Evolutionary conservation across 495 filamentous ascomycete genomes (phyloP).

Genomic region (Trichodelitschia bisporula): DNA sequence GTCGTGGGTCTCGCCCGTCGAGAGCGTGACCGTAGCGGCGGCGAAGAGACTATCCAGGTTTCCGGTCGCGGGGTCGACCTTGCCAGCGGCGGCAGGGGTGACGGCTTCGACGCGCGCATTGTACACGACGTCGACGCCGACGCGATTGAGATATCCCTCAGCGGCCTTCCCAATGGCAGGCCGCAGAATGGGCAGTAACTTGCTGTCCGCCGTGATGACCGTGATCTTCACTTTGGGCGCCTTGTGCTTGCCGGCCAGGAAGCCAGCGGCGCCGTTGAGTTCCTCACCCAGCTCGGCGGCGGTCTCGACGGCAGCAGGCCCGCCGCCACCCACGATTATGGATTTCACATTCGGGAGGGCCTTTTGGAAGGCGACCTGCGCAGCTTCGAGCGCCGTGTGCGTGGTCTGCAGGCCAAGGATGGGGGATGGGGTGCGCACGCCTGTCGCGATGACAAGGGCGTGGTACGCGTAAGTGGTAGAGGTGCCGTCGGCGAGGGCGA

Average conservation of each 20-base stretch:
- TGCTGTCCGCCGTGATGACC: slow-evolving; percentile 16
- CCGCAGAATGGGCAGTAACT: slow-evolving; percentile 22
- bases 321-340: slow-evolving; percentile 36
- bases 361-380: slow-evolving; percentile 9
- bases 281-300: slow-evolving; percentile 24
- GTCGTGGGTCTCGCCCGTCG: slow-evolving; percentile 16
- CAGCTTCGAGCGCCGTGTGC: slow-evolving; percentile 6
- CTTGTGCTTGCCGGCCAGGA: slow-evolving; percentile 3
- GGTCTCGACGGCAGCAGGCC: slow-evolving; percentile 36
- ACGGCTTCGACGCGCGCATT: slow-evolving; percentile 9
- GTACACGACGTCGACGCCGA: slow-evolving; percentile 23
- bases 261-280: slow-evolving; percentile 10
- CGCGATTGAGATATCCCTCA: slow-evolving; percentile 17
- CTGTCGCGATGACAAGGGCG: slow-evolving; percentile 19
- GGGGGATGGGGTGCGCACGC: slow-evolving; percentile 10
- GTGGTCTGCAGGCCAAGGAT: slow-evolving; percentile 13
- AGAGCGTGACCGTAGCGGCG: slow-evolving; percentile 9
- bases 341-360: slow-evolving; percentile 17
- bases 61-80: too few relatives aligned
- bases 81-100: slow-evolving; percentile 5
- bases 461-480: slow-evolving; percentile 16
- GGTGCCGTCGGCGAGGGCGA: slow-evolving; percentile 5
- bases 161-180: slow-evolving; percentile 16
- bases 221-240: slow-evolving; percentile 21
- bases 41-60: too few relatives aligned